Conservation (phyloP, 202 grass and related monocot species). For the Digitaria exilis region DNA sequence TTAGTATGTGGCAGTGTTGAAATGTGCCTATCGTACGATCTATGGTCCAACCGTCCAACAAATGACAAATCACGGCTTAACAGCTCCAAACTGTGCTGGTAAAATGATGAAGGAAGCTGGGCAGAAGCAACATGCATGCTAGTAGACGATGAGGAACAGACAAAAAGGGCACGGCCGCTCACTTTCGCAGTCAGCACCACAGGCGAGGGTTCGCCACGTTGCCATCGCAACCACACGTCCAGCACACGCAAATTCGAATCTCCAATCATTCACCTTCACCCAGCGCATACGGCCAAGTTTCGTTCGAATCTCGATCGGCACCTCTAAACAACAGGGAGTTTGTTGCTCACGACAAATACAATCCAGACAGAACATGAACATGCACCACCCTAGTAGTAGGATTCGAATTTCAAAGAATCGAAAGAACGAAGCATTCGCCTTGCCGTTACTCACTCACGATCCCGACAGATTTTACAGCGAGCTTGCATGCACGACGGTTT, state of each 20-base stretch:
- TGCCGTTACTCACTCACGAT: constrained; percentile 16
- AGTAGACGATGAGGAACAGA: neutral
- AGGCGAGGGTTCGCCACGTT: neutral
- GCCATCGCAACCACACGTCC: neutral
- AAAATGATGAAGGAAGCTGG: neutral
- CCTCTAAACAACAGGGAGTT: neutral
- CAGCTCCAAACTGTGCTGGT: neutral
- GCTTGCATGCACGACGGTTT: constrained; percentile 3
- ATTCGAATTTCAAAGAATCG: neutral
- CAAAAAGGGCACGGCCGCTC: constrained; percentile 27
- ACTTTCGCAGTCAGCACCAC: neutral
- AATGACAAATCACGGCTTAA: neutral
- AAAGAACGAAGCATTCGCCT: constrained; percentile 27
- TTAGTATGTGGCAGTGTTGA: neutral
- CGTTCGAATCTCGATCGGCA: neutral
- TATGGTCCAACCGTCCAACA: neutral
- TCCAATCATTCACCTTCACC: constrained; percentile 16
- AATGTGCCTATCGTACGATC: neutral
- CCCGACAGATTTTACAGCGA: constrained; percentile 15
- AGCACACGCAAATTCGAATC: constrained; percentile 17
- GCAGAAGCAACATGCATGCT: neutral
- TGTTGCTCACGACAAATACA: neutral
- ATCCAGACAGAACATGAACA: neutral
- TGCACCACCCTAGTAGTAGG: neutral
- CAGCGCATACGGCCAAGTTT: neutral